Percentiles rank a stretch among this genome's conserved stretches.
These are phyloP conservation scores for Axilococcus clingmanii DNA, from an alignment of 139 green algal species.

Conservation along the genomic window DNA sequence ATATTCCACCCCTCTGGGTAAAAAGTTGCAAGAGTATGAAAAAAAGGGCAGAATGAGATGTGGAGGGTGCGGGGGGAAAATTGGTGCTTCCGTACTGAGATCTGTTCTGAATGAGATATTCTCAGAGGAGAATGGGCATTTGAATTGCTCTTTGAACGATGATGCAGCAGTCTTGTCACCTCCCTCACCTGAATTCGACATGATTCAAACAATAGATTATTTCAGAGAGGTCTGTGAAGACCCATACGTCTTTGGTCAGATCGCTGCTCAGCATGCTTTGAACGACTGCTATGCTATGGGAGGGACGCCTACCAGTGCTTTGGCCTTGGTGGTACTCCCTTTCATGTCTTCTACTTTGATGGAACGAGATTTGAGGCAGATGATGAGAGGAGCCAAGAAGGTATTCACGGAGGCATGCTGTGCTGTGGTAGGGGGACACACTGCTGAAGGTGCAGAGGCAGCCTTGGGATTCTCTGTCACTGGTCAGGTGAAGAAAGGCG, in stretches of 20 bases:
- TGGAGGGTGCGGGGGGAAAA: slow-evolving; percentile 84
- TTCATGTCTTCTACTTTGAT: slow-evolving; percentile 40
- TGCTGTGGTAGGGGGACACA: slow-evolving; percentile 74
- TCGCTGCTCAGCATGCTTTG: slow-evolving; percentile 72
- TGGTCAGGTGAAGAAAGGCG: slow-evolving; percentile 33
- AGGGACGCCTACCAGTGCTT: slow-evolving; percentile 49
- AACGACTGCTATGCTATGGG: slow-evolving; percentile 81
- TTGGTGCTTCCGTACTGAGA: slow-evolving; percentile 49
- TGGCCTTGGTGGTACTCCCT: slow-evolving; percentile 68
- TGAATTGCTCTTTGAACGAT: slow-evolving; percentile 26
- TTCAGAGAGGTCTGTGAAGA: slow-evolving; percentile 68
- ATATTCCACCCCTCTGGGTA: slow-evolving; percentile 23
- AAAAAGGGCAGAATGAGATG: slow-evolving; percentile 71
- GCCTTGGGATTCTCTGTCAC: slow-evolving; percentile 44
- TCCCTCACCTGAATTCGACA: slow-evolving; percentile 44
- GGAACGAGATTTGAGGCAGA: slow-evolving; percentile 65
- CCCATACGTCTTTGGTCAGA: slow-evolving; percentile 69
- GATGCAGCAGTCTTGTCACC: slow-evolving; percentile 57
- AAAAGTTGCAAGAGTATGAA: slow-evolving; percentile 30
- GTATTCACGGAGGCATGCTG: slow-evolving; percentile 55
- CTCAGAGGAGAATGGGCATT: background rate
- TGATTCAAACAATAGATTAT: slow-evolving; percentile 83
- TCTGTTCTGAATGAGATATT: slow-evolving; percentile 40
- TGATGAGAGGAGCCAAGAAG: slow-evolving; percentile 58
- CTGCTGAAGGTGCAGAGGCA: slow-evolving; percentile 61